phyloP scores from a whole-genome alignment of 2,329 filamentous ascomycete species.

The Endothia cerciana region DNA sequence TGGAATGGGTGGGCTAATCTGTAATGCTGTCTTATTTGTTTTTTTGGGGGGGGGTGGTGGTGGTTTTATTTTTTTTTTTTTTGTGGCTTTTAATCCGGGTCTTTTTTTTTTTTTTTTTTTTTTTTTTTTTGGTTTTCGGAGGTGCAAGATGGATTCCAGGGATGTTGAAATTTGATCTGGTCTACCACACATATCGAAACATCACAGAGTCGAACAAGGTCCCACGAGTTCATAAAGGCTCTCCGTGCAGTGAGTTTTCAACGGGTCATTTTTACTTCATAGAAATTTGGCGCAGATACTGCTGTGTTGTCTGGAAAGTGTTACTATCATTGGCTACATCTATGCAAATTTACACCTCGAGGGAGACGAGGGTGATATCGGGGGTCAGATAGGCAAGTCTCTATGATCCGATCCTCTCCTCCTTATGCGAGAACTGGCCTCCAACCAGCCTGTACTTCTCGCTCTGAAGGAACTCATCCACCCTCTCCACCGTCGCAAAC shows the following conservation, averaged over 20 bases:
- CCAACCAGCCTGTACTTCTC: conserved; percentile 49
- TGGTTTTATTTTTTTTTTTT: no score
- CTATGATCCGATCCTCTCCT: conserved; percentile 25
- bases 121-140: no score
- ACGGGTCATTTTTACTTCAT: background rate
- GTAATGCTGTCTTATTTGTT: no score
- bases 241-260: background rate
- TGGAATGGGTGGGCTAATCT: no score
- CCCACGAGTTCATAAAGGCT: background rate
- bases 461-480: conserved; percentile 60
- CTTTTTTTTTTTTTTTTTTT: no score
- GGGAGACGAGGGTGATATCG: background rate
- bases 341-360: conserved; percentile 20
- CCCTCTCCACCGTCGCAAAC: conserved; percentile 55
- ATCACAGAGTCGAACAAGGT: background rate
- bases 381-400: background rate
- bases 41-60: no score
- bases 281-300: no score
- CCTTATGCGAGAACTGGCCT: conserved; percentile 32
- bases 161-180: conserved; percentile 15
- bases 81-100: no score
- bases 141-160: conserved; percentile 4
- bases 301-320: background rate
- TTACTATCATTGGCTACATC: background rate
- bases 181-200: background rate